phyloP scores from a whole-genome alignment of 2,329 filamentous ascomycete genomes.

The Onygenales sp. region DNA sequence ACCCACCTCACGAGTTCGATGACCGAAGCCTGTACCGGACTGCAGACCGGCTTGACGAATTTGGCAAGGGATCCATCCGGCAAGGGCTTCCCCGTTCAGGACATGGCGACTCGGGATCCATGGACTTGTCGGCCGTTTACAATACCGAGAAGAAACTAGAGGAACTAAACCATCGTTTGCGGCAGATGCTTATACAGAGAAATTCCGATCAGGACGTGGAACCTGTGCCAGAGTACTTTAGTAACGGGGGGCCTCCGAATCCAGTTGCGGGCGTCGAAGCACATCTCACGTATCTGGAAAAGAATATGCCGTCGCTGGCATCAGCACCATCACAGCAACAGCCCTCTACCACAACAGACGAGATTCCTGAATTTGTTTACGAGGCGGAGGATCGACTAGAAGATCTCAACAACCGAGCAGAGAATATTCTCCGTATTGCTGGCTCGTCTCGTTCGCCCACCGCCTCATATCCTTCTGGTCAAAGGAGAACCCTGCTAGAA shows the following conservation, averaged over 20 bases:
- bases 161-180: conserved; percentile 56
- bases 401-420: conserved; percentile 55
- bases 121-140: conserved; percentile 42
- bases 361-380: conserved; percentile 16
- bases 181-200: conserved; percentile 52
- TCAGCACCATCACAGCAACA: conserved; percentile 29
- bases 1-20: conserved; percentile 56
- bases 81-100: conserved; percentile 7
- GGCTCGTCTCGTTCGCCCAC: conserved; percentile 34
- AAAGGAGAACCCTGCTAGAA: conserved; percentile 50
- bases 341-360: conserved; percentile 11
- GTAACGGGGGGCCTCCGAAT: conserved; percentile 18
- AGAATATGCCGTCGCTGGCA: conserved; percentile 53
- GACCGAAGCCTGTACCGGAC: conserved; percentile 65
- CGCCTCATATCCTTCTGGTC: conserved; percentile 47
- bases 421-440: conserved; percentile 45
- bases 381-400: conserved; percentile 48
- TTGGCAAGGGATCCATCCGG: conserved; percentile 20
- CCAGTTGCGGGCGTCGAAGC: conserved; percentile 30
- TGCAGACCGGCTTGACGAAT: conserved; percentile 54
- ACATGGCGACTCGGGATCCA: conserved; percentile 9
- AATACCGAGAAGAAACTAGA: conserved; percentile 59
- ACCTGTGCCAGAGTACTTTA: conserved; percentile 25
- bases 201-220: conserved; percentile 27
- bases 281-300: conserved; percentile 64